Evolutionary conservation across 2,329 filamentous ascomycete genomes (phyloP).

Genomic region (Zymoseptoria pseudotritici): DNA sequence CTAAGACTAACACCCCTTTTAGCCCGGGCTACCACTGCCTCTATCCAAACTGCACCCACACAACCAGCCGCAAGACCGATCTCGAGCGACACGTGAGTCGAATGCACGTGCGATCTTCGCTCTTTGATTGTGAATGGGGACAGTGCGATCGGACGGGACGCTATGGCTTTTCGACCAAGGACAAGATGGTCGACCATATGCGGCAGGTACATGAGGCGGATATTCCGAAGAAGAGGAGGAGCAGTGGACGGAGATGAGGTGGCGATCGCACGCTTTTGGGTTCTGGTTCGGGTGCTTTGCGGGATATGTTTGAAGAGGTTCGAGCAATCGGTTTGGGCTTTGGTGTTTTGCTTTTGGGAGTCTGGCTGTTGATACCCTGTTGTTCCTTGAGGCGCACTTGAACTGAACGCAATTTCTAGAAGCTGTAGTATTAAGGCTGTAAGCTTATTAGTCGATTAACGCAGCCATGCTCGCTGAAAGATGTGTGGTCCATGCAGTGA

Average conservation of each 20-base stretch:
- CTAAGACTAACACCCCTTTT: not conserved
- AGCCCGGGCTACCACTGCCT: slow-evolving; percentile 24
- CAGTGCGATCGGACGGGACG: slow-evolving; percentile 38
- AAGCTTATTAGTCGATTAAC: not conserved
- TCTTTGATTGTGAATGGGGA: slow-evolving; percentile 38
- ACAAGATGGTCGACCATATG: slow-evolving; percentile 52
- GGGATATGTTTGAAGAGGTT: not conserved
- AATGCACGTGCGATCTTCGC: slow-evolving; percentile 35
- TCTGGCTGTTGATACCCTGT: not conserved
- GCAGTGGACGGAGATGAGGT: not conserved
- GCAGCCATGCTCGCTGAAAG: not conserved
- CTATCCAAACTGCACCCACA: slow-evolving; percentile 12
- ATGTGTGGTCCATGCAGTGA: no score
- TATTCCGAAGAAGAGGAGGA: slow-evolving; percentile 33
- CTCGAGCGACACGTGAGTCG: slow-evolving; percentile 43
- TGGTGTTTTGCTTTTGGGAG: not conserved
- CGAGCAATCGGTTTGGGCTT: not conserved
- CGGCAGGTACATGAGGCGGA: slow-evolving; percentile 48
- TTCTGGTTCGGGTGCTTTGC: not conserved
- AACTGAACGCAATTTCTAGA: not conserved
- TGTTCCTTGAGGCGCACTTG: not conserved
- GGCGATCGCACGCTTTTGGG: not conserved
- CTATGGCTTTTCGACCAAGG: slow-evolving; percentile 48
- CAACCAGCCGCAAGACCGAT: slow-evolving; percentile 42
- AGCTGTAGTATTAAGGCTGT: not conserved